Evolutionary conservation across 768 basidiomycete genomes (phyloP).

Genomic region (Gelatoporia subvermispora): DNA sequence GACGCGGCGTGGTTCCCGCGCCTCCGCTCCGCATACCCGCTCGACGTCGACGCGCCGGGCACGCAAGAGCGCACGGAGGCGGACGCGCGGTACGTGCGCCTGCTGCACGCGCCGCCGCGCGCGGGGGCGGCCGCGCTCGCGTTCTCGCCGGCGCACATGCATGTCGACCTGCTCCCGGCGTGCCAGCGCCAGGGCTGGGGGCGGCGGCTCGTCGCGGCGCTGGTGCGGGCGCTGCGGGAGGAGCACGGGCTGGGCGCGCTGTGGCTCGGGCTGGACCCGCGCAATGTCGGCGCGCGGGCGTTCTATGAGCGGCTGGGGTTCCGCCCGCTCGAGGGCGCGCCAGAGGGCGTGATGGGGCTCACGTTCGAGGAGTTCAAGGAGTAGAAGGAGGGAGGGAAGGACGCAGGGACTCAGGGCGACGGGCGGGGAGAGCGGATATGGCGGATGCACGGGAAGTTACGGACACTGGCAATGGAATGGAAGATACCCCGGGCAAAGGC

Average conservation of each 20-base stretch:
- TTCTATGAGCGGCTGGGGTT: constrained; percentile 69
- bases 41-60: constrained; percentile 2
- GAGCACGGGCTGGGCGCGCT: constrained; percentile 41
- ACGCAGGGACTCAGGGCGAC: no score
- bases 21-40: constrained; percentile 53
- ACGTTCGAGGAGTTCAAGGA: constrained; percentile 34
- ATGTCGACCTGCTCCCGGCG: constrained; percentile 64
- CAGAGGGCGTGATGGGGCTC: constrained; percentile 50
- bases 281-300: constrained; percentile 51
- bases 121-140: constrained; percentile 50
- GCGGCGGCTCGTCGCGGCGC: constrained; percentile 51
- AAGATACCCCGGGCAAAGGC: no score
- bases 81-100: constrained; percentile 38
- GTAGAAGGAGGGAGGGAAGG: not conserved
- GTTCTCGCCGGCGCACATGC: constrained; percentile 71
- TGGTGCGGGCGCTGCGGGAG: constrained; percentile 46
- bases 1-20: constrained; percentile 62
- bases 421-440: no score
- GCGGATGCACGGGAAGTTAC: no score
- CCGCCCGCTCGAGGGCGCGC: constrained; percentile 46
- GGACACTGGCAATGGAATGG: no score
- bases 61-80: constrained; percentile 18
- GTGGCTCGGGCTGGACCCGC: constrained; percentile 66
- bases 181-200: constrained; percentile 73
- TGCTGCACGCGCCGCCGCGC: constrained; percentile 30